Conservation (phyloP, 208 protist genomes). For the Leishmania gerbilli region DNA sequence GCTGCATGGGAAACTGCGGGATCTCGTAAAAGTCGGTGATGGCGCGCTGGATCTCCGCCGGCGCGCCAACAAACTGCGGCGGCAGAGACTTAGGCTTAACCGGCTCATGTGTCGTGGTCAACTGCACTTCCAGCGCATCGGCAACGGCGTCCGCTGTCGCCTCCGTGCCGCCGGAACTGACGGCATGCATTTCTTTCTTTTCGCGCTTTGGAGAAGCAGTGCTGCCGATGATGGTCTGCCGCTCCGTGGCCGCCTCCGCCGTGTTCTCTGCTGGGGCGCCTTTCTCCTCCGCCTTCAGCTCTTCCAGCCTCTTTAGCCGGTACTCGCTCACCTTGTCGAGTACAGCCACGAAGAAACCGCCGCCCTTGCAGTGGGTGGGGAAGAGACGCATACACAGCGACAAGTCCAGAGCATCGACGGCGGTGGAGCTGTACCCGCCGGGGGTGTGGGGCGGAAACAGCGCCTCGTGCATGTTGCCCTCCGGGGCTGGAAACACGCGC, state of each 20-base stretch:
- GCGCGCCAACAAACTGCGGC: constrained; percentile 64
- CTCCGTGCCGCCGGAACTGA: not conserved
- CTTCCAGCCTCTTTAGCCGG: constrained; percentile 37
- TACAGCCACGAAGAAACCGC: constrained; percentile 98
- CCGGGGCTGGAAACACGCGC: constrained; percentile 42
- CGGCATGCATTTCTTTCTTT: constrained; percentile 17
- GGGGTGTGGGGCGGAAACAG: constrained; percentile 75
- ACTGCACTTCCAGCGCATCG: constrained; percentile 5
- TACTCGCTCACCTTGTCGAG: constrained; percentile 88
- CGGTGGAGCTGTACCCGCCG: constrained; percentile 62
- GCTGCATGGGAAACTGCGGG: constrained; percentile 50
- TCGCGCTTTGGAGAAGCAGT: constrained; percentile 18
- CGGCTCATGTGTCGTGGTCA: not conserved
- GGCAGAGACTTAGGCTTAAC: constrained; percentile 41
- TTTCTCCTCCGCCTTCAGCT: constrained; percentile 13
- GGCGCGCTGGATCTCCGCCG: constrained; percentile 36
- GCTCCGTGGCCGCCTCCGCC: not conserved
- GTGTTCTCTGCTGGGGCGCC: not conserved
- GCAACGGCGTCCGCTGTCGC: constrained; percentile 2
- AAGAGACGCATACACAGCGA: constrained; percentile 93
- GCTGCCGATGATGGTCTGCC: not conserved
- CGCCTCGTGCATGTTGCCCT: constrained; percentile 69
- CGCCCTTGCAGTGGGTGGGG: constrained; percentile 94
- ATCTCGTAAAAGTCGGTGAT: constrained; percentile 62
- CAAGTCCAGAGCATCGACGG: constrained; percentile 68